A percentile compares a stretch with the other conserved stretches of the same genome.
phyloP scores from a whole-genome alignment of 1,284 basidiomycete species.

The Leccinum angustisporum region DNA sequence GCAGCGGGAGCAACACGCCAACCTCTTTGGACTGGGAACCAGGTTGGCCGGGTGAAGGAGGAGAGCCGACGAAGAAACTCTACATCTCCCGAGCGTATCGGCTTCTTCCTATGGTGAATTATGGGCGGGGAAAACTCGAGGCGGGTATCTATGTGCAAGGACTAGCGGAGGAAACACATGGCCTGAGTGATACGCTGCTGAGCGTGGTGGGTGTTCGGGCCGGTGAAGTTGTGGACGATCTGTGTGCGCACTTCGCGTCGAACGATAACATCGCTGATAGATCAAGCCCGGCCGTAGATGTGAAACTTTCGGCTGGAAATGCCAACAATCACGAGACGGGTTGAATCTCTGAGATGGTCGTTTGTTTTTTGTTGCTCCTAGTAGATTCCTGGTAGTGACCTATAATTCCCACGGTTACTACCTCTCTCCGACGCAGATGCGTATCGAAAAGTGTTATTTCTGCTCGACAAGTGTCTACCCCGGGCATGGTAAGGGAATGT shows the following conservation, averaged over 20 bases:
- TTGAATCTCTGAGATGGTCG: not conserved
- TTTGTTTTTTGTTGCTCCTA: not conserved
- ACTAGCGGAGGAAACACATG: conserved; percentile 56
- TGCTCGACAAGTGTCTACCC: conserved; percentile 96
- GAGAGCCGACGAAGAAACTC: conserved; percentile 29
- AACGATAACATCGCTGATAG: not conserved
- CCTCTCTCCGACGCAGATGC: conserved; percentile 45
- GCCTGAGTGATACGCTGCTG: conserved; percentile 56
- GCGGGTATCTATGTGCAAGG: conserved; percentile 57
- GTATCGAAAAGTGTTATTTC: conserved; percentile 89
- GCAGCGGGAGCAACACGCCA: conserved; percentile 30
- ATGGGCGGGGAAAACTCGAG: conserved; percentile 24
- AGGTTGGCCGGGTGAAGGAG: conserved; percentile 18
- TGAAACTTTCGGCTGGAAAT: not conserved
- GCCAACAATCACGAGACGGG: not conserved
- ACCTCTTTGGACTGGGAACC: conserved; percentile 31
- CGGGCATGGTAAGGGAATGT: conserved; percentile 69
- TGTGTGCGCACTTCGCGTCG: conserved; percentile 22
- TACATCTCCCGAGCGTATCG: conserved; percentile 49
- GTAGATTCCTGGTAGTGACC: too few species aligned
- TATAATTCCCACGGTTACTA: conserved; percentile 25
- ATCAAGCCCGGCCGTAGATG: conserved; percentile 6
- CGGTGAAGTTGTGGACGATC: conserved; percentile 49
- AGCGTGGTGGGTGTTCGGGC: conserved; percentile 51
- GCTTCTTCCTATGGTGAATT: conserved; percentile 35